Base-by-base conservation (phyloP, 192 early-diverging fungal genomes). In the Jimgerdemannia lactiflua region DNA sequence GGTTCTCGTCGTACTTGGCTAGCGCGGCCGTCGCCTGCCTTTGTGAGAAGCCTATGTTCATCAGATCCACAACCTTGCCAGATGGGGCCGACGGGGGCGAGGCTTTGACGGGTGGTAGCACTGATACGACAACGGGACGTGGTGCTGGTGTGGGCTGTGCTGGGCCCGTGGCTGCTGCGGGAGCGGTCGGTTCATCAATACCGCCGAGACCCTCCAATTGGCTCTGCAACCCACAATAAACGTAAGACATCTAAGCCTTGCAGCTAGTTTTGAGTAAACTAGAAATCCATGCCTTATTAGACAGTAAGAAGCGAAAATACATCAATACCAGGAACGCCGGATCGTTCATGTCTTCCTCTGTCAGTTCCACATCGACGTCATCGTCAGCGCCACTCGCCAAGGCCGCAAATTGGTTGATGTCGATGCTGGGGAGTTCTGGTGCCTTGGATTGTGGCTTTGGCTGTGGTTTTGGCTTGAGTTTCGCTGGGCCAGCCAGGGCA, bases 261-360 rank as follows among this genome's bases (percentile, higher is more conserved):
- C 18, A 6, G 39, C 39, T 3, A 17, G 72, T 71, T 70, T 18
- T 64, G 29, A 39, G 9, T 19, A 43, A 54, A 70, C 70, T 39
- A 4, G 39, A 69, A 14, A 41, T 20, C 1, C 17, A 42, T 3
- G 49, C n/a, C 11, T 9, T n/a, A 43, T 42, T 71, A 68, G 76
- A 77, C 4, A 64, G 9, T 41, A 42, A 3, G 3, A 40, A 29
- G 29, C 4, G 14, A 70, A 17, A 42, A 9, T 10, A 18, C 6
- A 68, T 18, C 63, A 69, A 71, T 80, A 86, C 88, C 83, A 95
- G 77, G 42, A 95, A 80, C n/a, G 84, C 80, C 4, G 94, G 94
- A 76, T 95, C 92, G 43, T 92, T 90, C 80, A 92, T 77, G 77
- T 95, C 94, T 4, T 86, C 85, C 29, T 95, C 94, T 7, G 85